phyloP scores from a whole-genome alignment of 2,329 filamentous ascomycete genomes.

The Ophiostoma triangulosporum region DNA sequence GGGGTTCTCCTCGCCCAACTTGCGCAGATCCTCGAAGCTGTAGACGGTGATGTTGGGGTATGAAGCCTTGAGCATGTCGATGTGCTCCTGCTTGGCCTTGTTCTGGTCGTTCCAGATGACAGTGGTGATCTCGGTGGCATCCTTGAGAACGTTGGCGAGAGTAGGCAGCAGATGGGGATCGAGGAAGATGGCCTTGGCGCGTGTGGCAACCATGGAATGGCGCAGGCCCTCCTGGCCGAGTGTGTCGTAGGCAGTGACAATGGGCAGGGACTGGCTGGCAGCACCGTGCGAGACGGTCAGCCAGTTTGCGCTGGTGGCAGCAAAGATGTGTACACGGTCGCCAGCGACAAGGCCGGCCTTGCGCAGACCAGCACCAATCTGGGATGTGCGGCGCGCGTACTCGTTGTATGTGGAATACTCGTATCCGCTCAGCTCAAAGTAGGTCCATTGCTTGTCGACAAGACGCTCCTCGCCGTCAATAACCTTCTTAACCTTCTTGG shows the following conservation, averaged over 20 bases:
- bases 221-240: conserved; percentile 62
- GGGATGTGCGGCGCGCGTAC: conserved; percentile 56
- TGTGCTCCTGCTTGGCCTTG: conserved; percentile 35
- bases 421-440: conserved; percentile 72
- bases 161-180: conserved; percentile 57
- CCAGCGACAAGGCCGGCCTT: conserved; percentile 55
- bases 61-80: conserved; percentile 36
- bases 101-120: conserved; percentile 44
- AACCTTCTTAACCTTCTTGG: conserved; percentile 81
- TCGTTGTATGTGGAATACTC: conserved; percentile 65
- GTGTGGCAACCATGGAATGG: conserved; percentile 60
- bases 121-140: conserved; percentile 34
- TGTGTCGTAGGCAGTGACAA: conserved; percentile 75
- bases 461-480: conserved; percentile 67
- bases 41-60: conserved; percentile 33
- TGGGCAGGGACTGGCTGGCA: conserved; percentile 64
- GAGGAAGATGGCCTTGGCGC: conserved; percentile 58
- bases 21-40: conserved; percentile 37
- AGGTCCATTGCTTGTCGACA: conserved; percentile 78
- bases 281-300: conserved; percentile 36
- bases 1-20: conserved; percentile 46
- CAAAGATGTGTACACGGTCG: conserved; percentile 69
- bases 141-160: conserved; percentile 38
- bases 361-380: conserved; percentile 57
- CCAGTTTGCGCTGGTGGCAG: conserved; percentile 51